Evolutionary conservation across 306 rosid genomes (phyloP), one percentile per base, ranked within the genome.

Genomic region (Crotalaria pallida): DNA sequence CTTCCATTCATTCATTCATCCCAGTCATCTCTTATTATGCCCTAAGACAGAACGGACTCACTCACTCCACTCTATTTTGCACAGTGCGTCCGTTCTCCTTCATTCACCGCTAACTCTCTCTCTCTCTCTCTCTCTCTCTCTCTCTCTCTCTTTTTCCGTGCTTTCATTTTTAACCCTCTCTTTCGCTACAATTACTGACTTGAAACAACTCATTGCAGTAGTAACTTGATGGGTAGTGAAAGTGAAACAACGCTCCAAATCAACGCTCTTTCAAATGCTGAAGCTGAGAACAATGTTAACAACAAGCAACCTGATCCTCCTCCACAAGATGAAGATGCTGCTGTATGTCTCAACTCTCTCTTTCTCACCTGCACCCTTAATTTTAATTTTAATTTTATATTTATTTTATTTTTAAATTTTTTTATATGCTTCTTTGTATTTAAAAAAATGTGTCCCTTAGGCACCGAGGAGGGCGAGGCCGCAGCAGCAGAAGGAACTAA

Each of bases 401-500:
- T 31, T 24, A 58, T 78, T 0, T 58, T n/a, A n/a, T n/a, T n/a
- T n/a, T n/a, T n/a, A n/a, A n/a, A n/a, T n/a, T n/a, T n/a, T n/a
- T n/a, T n/a, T n/a, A n/a, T n/a, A n/a, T 41, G 36, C 41, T 67
- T 34, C 40, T 23, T 2, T 7, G 10, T 16, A 0, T 50, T 38
- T 23, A 19, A 63, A 18, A 49, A 74, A 36, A 24, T 26, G 33
- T 74, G 62, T 82, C 67, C 62, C 79, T 75, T 78, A 45, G 80
- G 53, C 78, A 16, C 78, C 72, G 82, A 88, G 80, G 73, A 84
- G 84, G 84, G 74, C 82, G 1, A 75, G 81, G 60, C 72, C 67
- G 81, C 88, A 74, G 21, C 83, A 79, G 81, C 88, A 74, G 21
- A 84, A 79, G 78, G 98, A 89, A 43, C 58, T 92, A 75, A 88